Evolutionary conservation across 2,329 filamentous ascomycete genomes (phyloP), one percentile per base, ranked within the genome.

Genomic region (Trichoderma lentiforme): DNA sequence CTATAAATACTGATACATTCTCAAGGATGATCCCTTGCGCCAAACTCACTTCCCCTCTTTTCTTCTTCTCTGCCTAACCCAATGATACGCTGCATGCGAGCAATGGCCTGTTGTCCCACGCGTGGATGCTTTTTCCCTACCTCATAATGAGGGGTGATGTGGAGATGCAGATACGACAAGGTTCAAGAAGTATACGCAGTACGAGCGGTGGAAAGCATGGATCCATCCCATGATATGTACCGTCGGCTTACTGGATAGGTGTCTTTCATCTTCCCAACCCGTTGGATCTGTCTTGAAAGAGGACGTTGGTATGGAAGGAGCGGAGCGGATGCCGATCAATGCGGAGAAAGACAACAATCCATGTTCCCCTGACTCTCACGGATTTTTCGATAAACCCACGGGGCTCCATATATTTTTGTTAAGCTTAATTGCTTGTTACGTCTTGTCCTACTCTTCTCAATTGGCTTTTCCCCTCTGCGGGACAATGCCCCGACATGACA

Each of bases 61-160:
- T 67, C 4, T 24, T 39, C 34, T 34, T 18, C 24, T 47, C 32
- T n/a, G n/a, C 24, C 12, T 43, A 53, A 15, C 34, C 63, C 30
- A 66, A 67, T 67, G 70, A 39, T 39, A 58, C 53, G 62, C 70
- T 71, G 70, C 70, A 71, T 71, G 56, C 53, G 62, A 62, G 56
- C 24, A 47, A 36, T 56, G 24, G 61, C 62, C 62, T 58, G 53
- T 9, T 66, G 70, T 60, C 62, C 58, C 36, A 70, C 68, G 28
- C 9, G 14, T 9, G 26, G 28, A 18, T 51, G 34, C 58, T 51
- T 26, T 39, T 24, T n/a, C 26, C 15, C 57, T 58, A 70, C 39
- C 67, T 62, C 66, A 62, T 53, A 30, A 43, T 34, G 58, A 53
- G 30, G 58, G 57, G 43, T 24, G 67, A 26, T 70, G 58, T 70